Conservation (phyloP, 2,329 filamentous ascomycete genomes). For the Gyromitra esculenta region DNA sequence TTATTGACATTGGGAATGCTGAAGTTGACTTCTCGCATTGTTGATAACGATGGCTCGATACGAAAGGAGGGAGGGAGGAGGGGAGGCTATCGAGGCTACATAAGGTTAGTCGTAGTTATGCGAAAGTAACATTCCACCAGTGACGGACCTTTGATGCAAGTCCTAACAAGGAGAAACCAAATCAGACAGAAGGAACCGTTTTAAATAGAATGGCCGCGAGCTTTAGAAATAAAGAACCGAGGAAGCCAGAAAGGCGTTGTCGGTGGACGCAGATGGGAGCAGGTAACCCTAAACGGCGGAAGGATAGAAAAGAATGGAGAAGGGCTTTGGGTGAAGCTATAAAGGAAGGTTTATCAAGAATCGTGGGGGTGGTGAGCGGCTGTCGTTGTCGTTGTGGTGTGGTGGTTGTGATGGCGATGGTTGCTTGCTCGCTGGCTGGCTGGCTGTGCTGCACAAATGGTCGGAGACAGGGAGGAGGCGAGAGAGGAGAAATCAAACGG, state of each 20-base stretch:
- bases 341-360: constrained; percentile 39
- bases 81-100: constrained; percentile 22
- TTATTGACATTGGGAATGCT: constrained; percentile 99
- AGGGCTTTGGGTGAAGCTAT: constrained; percentile 32
- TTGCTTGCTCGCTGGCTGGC: constrained; percentile 41
- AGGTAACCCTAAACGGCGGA: constrained; percentile 40
- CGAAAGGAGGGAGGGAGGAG: constrained; percentile 9
- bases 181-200: constrained; percentile 15
- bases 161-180: constrained; percentile 11
- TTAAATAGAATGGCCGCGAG: constrained; percentile 27
- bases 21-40: constrained; percentile 99
- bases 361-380: constrained; percentile 38
- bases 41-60: constrained; percentile 61
- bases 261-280: constrained; percentile 24
- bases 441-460: constrained; percentile 43
- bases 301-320: constrained; percentile 38
- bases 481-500: constrained; percentile 50
- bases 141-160: constrained; percentile 37
- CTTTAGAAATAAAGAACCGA: constrained; percentile 20
- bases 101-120: constrained; percentile 25
- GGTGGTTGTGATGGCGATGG: constrained; percentile 46
- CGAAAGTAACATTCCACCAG: constrained; percentile 10
- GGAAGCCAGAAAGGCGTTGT: constrained; percentile 19
- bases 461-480: constrained; percentile 46
- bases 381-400: constrained; percentile 36